Percentiles rank a stretch among this genome's conserved stretches.
These are phyloP conservation scores for Salix viminalis DNA, from an alignment of 345 rosid genomes.

Conservation along the genomic window DNA sequence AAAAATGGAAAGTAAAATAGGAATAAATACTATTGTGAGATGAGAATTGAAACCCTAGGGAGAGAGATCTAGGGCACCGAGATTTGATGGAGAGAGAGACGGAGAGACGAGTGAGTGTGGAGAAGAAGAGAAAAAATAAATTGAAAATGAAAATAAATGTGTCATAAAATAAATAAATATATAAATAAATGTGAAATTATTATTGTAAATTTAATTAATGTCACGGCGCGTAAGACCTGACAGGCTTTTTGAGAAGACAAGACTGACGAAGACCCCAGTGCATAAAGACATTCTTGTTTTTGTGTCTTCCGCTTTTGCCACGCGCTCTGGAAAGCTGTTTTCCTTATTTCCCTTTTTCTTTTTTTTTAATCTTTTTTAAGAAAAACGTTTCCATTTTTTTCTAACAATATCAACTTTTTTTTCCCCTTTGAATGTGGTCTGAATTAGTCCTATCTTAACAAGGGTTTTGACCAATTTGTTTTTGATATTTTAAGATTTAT, in stretches of 20 bases:
- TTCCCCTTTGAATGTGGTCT: too few species aligned
- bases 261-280: not conserved
- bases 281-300: constrained; percentile 39
- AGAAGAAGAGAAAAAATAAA: constrained; percentile 15
- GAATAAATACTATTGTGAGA: not conserved
- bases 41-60: not conserved
- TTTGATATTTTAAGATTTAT: too few species aligned
- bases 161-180: not conserved
- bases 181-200: not conserved
- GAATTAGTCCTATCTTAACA: too few species aligned
- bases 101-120: constrained; percentile 2
- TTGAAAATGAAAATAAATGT: not conserved
- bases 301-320: constrained; percentile 19
- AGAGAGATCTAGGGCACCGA: constrained; percentile 41
- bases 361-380: not conserved
- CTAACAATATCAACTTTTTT: too few species aligned
- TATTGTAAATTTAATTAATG: not conserved
- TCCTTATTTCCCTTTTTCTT: not conserved
- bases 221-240: not conserved
- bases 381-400: not conserved
- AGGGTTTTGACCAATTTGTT: too few species aligned
- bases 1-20: not conserved
- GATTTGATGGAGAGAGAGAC: constrained; percentile 19
- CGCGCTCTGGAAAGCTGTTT: constrained; percentile 15
- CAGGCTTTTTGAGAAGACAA: not conserved